Evolutionary conservation across 139 green algal species (phyloP), one percentile per base, ranked within the genome.

Genomic region (Micromonas pusilla): DNA sequence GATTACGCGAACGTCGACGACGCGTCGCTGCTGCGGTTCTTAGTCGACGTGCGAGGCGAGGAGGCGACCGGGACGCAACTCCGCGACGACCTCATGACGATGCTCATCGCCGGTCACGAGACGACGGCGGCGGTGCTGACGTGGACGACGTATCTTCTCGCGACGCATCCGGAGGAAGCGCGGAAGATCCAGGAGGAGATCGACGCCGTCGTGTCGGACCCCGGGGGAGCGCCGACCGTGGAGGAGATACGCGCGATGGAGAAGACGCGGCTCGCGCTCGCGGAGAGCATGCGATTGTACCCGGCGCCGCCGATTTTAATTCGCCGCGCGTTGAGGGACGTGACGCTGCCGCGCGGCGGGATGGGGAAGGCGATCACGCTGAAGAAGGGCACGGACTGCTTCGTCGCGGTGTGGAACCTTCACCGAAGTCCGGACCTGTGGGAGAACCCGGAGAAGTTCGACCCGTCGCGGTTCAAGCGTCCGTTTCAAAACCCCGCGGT

Each of bases 51-150:
- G 88, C 84, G 95, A 5, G 95, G 92, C 5, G 96, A 94, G 68
- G 92, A 98, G 83, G 80, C 31, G 21, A 70, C 73, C n/a, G 26
- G 66, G 16, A 62, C 38, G 33, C 84, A 88, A 73, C 85, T 99
- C 76, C 76, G 95, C 0, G 96, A 99, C 78, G 96, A 99, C 85
- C 86, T 99, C 26, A 98, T 99, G 96, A 97, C 92, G 64, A 95
- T 97, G 87, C 85, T 91, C 52, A 88, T 91, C 65, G 88, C 90
- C 13, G 91, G 93, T 2, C 93, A 98, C 77, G 95, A 98, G 86
- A 98, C 95, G 1, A 99, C 95, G 2, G 95, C 93, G 0, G 93
- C 95, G 0, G 93, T 90, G 78, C 82, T 89, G 37, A 90, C 85
- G 39, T 90, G 86, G 86, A 96, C 79, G 84, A 94, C 72, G 9